Evolutionary conservation across 352 stramenopile species (phyloP), one percentile per base, ranked within the genome.

Genomic region (Phytophthora idaei): DNA sequence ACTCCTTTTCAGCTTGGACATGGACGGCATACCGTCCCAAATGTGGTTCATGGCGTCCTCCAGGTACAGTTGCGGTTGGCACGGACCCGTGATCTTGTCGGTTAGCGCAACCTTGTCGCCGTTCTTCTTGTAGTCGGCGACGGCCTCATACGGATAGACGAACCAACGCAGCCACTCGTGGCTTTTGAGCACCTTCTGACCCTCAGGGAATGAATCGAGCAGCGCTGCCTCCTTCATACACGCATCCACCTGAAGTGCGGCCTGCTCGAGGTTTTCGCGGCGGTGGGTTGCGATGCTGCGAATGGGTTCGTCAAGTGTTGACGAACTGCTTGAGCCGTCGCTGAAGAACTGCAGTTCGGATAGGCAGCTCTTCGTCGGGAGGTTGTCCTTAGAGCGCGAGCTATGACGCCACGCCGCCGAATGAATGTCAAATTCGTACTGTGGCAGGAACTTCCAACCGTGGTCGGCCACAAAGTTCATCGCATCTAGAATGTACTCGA

Each of bases 391-490:
- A 10, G 45, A 17, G 2, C 44, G 55, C n/a, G 64, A 73, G 6
- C 34, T 57, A 63, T 97, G 90, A 31, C 81, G 80, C 90, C 90
- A 98, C 61, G 98, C 94, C 14, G 92, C 96, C 29, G 93, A 98
- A 28, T 92, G 81, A 71, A 98, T 79, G 71, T 99, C 97, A 64
- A 97, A 98, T 36, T 83, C 61, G 77, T 99, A 99, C 49, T 97
- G 83, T 27, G 91, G 92, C 29, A 99, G 78, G 29, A 99, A 91
- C 29, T 90, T 90, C 83, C 86, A 97, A 36, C 93, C 97, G 58
- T 99, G 66, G 36, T 90, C 82, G 4, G 94, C 90, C 8, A 99
- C 92, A 72, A 98, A 99, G 46, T 90, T 72, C 29, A 99, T 74
- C 2, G 97, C 93, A 10, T 90, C 49, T 9, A 99, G 47, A 28